Conservation (phyloP, 2,329 filamentous ascomycete species). For the Tothia fuscella region DNA sequence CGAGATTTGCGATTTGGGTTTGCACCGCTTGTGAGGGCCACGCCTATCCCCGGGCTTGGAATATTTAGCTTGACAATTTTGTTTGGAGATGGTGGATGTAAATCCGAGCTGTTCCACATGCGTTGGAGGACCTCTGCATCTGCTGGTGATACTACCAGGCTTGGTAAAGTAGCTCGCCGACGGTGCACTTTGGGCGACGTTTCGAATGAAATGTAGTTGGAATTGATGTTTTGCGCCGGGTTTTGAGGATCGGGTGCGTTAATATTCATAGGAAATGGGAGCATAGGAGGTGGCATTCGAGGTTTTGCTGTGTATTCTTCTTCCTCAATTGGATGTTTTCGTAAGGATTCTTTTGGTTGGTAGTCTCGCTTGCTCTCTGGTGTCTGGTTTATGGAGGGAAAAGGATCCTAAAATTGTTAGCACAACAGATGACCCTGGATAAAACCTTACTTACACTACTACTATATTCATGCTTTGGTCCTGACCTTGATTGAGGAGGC, state of each 20-base stretch:
- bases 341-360: background rate
- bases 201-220: conserved; percentile 8
- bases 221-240: background rate
- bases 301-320: background rate
- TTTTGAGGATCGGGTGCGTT: conserved; percentile 9
- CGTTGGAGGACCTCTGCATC: conserved; percentile 1
- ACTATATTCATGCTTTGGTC: conserved; percentile 10
- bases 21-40: conserved; percentile 7
- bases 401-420: background rate
- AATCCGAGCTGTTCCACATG: conserved; percentile 6
- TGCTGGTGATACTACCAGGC: conserved; percentile 7
- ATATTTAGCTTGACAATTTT: background rate
- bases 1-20: conserved; percentile 10
- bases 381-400: background rate
- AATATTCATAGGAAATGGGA: conserved; percentile 13
- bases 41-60: conserved; percentile 7
- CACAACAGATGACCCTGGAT: background rate
- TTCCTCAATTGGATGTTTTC: background rate
- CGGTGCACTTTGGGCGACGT: conserved; percentile 9
- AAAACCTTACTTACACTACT: conserved; percentile 8
- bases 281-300: conserved; percentile 3
- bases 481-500: background rate
- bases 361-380: conserved; percentile 3
- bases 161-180: conserved; percentile 11
- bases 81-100: background rate